Evolutionary conservation across 2,329 filamentous ascomycete species (phyloP), one percentile per base, ranked within the genome.

Genomic region (Nannizziopsis barbatae): DNA sequence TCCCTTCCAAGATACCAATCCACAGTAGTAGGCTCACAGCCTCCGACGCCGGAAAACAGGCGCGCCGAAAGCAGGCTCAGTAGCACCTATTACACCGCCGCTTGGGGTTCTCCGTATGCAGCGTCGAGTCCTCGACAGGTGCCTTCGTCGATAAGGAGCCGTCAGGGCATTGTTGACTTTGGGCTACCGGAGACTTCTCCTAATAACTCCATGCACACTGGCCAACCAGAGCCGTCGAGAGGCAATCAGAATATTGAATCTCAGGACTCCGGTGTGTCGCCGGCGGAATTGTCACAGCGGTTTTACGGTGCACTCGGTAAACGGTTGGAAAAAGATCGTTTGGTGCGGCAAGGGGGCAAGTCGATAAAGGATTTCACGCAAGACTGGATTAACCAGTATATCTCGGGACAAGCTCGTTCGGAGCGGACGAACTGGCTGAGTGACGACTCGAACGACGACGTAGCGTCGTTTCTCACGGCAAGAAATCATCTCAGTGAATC

Each of bases 61-160:
- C 62, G 63, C 55, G 67, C 68, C 39, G 71, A 73, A 53, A 73
- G 71, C 32, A 35, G 45, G 12, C 38, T 47, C 11, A 47, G 45
- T 50, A 72, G 69, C 54, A 63, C 72, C 41, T 78, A 76, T 61
- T 78, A 78, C 60, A 92, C 86, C 41, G 83, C 87, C 42, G 89
- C 83, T 63, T 95, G 89, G 88, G 89, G 89, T 49, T 95, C 88
- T 47, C 89, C 89, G 17, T 95, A 95, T 68, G 81, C 84, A 48
- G 75, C 82, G 35, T 71, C 74, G 10, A 83, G 69, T 55, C 64
- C 68, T 44, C 64, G 67, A 44, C 61, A 62, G 55, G 56, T 67
- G 18, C 67, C 68, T 50, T 60, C 63, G 55, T 62, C 63, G 45
- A 51, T 65, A 36, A 66, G 44, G 40, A 52, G 62, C 54, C 65